Evolutionary conservation across 2,329 filamentous ascomycete species (phyloP).

Genomic region (Fusarium buxicola): DNA sequence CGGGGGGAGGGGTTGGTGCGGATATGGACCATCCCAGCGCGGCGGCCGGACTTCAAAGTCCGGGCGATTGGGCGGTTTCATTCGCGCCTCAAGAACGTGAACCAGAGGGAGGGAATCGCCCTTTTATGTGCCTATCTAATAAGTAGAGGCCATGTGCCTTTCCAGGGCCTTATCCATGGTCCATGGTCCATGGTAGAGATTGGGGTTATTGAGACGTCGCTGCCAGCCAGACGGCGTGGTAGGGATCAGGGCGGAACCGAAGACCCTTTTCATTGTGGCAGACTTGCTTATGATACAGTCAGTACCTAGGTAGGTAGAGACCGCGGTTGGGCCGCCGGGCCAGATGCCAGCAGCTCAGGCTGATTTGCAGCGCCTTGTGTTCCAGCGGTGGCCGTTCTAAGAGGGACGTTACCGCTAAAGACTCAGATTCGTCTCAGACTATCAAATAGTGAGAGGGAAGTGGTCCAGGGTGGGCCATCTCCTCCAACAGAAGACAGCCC

Average conservation of each 20-base stretch:
- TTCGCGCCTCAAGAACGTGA: constrained; percentile 9
- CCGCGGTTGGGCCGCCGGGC: constrained; percentile 39
- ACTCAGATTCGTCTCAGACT: constrained; percentile 12
- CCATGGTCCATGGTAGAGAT: constrained; percentile 17
- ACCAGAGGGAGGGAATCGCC: constrained; percentile 1
- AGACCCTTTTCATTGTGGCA: constrained; percentile 23
- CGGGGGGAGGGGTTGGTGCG: constrained; percentile 42
- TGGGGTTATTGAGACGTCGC: constrained; percentile 32
- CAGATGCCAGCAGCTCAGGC: constrained; percentile 9
- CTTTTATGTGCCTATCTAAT: constrained; percentile 33
- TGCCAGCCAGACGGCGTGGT: constrained; percentile 21
- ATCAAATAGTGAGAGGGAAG: background rate
- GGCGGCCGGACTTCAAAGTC: constrained; percentile 41
- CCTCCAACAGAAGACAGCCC: constrained; percentile 36
- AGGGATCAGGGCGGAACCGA: constrained; percentile 21
- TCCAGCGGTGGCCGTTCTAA: background rate
- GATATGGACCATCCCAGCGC: constrained; percentile 27
- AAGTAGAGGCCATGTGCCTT: constrained; percentile 15
- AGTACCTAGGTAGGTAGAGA: constrained; percentile 35
- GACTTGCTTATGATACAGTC: constrained; percentile 31
- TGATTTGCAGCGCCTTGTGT: constrained; percentile 7
- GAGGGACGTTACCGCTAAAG: constrained; percentile 1
- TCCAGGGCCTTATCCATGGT: constrained; percentile 24
- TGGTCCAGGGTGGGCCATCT: constrained; percentile 8
- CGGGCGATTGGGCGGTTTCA: constrained; percentile 28